Evolutionary conservation across 805 yeast genomes (phyloP).

Genomic region (Wickerhamomyces queroliae): DNA sequence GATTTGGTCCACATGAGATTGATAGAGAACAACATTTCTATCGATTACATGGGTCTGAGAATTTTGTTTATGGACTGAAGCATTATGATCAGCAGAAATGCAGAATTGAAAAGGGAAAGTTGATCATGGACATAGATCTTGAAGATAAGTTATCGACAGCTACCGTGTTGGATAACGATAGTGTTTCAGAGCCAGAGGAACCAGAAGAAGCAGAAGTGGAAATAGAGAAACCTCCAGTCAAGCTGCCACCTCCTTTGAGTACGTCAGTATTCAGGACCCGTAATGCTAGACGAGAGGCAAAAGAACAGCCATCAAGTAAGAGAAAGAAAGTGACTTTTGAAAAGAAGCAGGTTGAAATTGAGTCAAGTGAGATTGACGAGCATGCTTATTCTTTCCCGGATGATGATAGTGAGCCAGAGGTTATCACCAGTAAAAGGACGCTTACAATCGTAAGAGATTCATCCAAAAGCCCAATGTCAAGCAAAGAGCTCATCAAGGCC

Average conservation of each 20-base stretch:
- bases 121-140: not conserved
- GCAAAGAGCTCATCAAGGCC: not conserved
- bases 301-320: no score
- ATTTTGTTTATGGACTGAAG: not conserved
- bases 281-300: no score
- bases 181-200: not conserved
- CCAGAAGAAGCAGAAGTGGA: not conserved
- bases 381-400: not conserved
- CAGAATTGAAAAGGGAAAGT: not conserved
- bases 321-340: no score
- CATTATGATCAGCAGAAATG: not conserved
- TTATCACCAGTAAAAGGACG: not conserved
- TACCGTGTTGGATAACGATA: not conserved
- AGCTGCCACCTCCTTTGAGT: no score
- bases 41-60: not conserved
- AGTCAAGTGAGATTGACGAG: not conserved
- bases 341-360: no score
- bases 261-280: no score
- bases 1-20: not conserved
- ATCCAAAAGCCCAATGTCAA: not conserved
- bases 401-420: not conserved
- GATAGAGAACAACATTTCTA: not conserved
- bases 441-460: not conserved
- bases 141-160: not conserved
- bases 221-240: no score